Evolutionary conservation across 768 basidiomycete genomes (phyloP), one percentile per base, ranked within the genome.

Genomic region (Mycena capillaripes): DNA sequence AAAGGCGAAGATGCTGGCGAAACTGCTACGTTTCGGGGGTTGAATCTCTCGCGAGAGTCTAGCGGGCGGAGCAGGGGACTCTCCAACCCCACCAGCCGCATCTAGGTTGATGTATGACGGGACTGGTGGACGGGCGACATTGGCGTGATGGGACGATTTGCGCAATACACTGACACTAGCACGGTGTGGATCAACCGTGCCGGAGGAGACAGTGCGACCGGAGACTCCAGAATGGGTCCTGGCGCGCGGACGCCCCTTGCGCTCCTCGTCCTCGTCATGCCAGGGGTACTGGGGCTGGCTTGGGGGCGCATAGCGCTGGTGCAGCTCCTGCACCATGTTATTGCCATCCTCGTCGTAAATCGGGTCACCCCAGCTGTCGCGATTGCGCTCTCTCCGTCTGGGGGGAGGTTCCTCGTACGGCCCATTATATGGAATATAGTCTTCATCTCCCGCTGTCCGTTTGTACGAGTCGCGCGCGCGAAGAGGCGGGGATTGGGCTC

Each of bases 351-450:
- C 80, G 56, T 78, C 74, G 21, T 77, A 71, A 74, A 86, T 70
- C 19, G 80, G 79, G 68, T 87, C 84, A 2, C 84, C 83, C 82
- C 85, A 86, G 72, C 85, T 87, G 76, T 84, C 84, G 72, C 74
- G 70, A 34, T 50, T 66, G n/a, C 84, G 80, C n/a, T 80, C 75
- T 70, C 75, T 77, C 73, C 48, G 74, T 53, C 76, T 71, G 29
- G 80, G 73, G 70, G 84, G 75, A 10, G 76, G 76, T 64, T 77
- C 78, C 73, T 92, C 90, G 80, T 88, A 87, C 1, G 91, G 90
- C 0, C 90, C 90, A 72, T 88, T 89, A 84, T 92, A 91, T 0
- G 91, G 90, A 57, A 89, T 89, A 79, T 90, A 91, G 88, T 89
- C 90, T 66, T 90, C 87, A 23, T 87, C 87, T 27, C 86, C 82